phyloP scores from a whole-genome alignment of 495 filamentous ascomycete genomes.

The Hyaloscypha variabilis region DNA sequence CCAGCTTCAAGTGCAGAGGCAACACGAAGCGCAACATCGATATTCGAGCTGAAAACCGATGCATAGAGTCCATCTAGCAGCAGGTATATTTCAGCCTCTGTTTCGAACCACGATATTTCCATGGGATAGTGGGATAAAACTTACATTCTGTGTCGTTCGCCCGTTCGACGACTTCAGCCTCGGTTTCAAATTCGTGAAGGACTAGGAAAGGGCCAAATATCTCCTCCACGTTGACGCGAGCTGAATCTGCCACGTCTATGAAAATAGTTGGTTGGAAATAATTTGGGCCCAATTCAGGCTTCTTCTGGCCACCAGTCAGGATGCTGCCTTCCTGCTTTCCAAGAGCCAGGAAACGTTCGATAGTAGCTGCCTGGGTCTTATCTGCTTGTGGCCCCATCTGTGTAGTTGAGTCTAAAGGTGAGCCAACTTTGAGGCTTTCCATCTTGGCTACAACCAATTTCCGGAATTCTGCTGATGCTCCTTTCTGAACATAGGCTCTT shows the following conservation, averaged over 20 bases:
- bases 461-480: slow-evolving; percentile 55
- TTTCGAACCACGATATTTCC: too few species aligned
- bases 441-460: background rate
- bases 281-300: slow-evolving; percentile 1
- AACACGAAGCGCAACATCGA: slow-evolving; percentile 72
- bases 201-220: slow-evolving; percentile 57
- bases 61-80: slow-evolving; percentile 81
- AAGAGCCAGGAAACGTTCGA: too few species aligned
- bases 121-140: too few species aligned
- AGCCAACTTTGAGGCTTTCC: slow-evolving; percentile 38
- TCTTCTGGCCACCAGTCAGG: slow-evolving; percentile 50
- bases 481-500: slow-evolving; percentile 59
- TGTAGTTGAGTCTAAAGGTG: slow-evolving; percentile 44
- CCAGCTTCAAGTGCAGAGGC: slow-evolving; percentile 76
- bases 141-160: slow-evolving; percentile 81
- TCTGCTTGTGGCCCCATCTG: background rate
- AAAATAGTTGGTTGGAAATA: slow-evolving; percentile 14
- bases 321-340: too few species aligned
- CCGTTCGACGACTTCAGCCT: slow-evolving; percentile 71
- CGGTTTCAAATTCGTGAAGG: slow-evolving; percentile 51
- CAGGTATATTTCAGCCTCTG: too few species aligned
- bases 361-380: too few species aligned
- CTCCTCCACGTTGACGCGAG: slow-evolving; percentile 53
- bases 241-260: background rate
- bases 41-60: slow-evolving; percentile 80